These are phyloP conservation scores for Starmerella bombicola DNA, from an alignment of 805 yeast species.

Conservation along the genomic window DNA sequence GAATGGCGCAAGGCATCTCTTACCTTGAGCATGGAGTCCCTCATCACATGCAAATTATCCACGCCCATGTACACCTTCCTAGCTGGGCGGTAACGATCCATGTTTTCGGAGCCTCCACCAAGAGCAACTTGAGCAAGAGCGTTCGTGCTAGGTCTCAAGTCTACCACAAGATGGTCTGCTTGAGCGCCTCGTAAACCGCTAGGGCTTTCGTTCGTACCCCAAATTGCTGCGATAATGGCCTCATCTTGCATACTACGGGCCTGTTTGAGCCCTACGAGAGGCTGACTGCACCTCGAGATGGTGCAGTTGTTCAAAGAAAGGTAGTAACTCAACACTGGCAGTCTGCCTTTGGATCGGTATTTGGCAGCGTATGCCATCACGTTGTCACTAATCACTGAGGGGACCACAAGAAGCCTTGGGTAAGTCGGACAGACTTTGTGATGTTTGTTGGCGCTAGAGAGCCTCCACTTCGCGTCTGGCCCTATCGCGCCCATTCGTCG, in stretches of 20 bases:
- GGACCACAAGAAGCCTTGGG: conserved; percentile 57
- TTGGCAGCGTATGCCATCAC: conserved; percentile 72
- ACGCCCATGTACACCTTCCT: conserved; percentile 72
- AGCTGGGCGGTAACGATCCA: conserved; percentile 68
- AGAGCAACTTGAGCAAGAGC: conserved; percentile 94
- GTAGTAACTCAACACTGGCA: conserved; percentile 71
- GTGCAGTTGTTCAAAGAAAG: conserved; percentile 52
- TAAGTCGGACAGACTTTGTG: conserved; percentile 56
- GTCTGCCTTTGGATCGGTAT: conserved; percentile 71
- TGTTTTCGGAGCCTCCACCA: conserved; percentile 95
- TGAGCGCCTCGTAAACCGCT: conserved; percentile 26
- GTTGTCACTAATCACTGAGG: conserved; percentile 65
- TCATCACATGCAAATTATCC: conserved; percentile 90
- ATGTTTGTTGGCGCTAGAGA: conserved; percentile 48
- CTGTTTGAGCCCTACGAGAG: conserved; percentile 80
- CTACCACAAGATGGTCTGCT: conserved; percentile 61
- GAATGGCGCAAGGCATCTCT: conserved; percentile 52
- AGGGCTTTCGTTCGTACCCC: conserved; percentile 40
- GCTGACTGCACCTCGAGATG: conserved; percentile 84
- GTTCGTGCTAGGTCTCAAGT: conserved; percentile 83
- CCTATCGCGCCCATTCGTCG: conserved; percentile 47
- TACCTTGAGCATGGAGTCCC: conserved; percentile 63
- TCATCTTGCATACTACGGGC: conserved; percentile 87
- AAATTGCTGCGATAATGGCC: conserved; percentile 59
- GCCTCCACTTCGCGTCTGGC: conserved; percentile 48